These are phyloP conservation scores for Cladosporium sp. DNA, from an alignment of 2,329 filamentous ascomycete genomes.

Conservation along the genomic window DNA sequence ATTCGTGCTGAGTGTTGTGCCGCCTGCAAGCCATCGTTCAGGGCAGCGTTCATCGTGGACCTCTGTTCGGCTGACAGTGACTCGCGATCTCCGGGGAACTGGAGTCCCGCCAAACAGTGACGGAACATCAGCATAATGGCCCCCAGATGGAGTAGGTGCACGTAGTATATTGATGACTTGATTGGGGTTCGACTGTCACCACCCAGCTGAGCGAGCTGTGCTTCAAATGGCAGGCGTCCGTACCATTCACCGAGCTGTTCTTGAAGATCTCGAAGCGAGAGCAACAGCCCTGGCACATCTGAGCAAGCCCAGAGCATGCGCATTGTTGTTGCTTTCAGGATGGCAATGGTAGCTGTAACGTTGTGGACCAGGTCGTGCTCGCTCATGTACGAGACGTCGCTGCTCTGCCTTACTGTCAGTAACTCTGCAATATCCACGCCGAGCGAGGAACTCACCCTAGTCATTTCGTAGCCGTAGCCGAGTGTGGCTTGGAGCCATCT, in stretches of 20 bases:
- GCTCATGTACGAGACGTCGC: background rate
- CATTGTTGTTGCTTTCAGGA: background rate
- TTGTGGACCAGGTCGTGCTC: background rate
- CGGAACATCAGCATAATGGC: slow-evolving; percentile 7
- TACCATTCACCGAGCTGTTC: background rate
- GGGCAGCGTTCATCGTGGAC: background rate
- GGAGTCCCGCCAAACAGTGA: background rate
- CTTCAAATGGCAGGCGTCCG: background rate
- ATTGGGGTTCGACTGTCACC: background rate
- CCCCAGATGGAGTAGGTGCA: background rate
- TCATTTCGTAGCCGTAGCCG: background rate
- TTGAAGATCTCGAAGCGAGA: background rate
- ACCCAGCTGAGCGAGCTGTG: background rate
- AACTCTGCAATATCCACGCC: background rate
- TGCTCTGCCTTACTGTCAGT: background rate
- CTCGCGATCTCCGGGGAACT: background rate
- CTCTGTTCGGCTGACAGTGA: background rate
- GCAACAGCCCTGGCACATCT: background rate
- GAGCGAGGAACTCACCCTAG: background rate
- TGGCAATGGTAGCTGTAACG: background rate
- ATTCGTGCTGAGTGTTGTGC: background rate
- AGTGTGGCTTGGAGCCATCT: slow-evolving; percentile 10
- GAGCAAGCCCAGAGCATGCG: background rate
- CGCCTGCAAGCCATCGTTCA: background rate
- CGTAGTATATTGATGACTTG: slow-evolving; percentile 4